Conservation (phyloP, 106 monocot genomes). For the Dendrobium nobile region DNA sequence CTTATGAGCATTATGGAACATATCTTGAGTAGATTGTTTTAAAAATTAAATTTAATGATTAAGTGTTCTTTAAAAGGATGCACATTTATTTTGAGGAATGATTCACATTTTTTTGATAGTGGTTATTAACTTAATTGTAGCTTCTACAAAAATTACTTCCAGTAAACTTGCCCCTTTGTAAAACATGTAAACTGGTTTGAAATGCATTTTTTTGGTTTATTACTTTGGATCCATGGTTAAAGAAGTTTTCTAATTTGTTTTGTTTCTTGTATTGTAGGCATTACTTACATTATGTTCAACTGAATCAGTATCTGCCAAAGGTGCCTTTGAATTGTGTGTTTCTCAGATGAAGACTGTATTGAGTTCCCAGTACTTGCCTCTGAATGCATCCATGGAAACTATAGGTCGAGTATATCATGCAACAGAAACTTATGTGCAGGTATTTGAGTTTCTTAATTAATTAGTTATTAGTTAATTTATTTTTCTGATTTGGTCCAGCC, state of each 20-base stretch:
- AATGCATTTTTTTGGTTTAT: background rate
- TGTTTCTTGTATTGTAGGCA: conserved; percentile 36
- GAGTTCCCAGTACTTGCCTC: conserved; percentile 62
- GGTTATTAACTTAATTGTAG: background rate
- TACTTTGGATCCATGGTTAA: background rate
- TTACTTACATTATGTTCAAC: conserved; percentile 87
- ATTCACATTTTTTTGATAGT: background rate
- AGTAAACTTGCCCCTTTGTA: background rate
- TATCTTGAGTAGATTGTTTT: background rate
- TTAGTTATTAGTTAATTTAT: background rate
- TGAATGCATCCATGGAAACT: conserved; percentile 78
- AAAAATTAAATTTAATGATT: background rate
- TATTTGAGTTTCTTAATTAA: conserved; percentile 12
- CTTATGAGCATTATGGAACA: background rate
- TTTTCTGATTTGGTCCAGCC: background rate
- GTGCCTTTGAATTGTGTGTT: conserved; percentile 67
- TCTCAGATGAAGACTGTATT: conserved; percentile 83
- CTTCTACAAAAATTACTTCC: background rate
- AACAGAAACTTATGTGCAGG: conserved; percentile 95
- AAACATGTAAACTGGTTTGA: background rate
- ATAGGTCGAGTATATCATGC: conserved; percentile 83
- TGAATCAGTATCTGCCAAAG: conserved; percentile 75
- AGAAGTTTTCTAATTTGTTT: conserved; percentile 5
- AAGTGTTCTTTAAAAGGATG: background rate
- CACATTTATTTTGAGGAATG: background rate